Percentiles rank a stretch among this genome's conserved stretches.
Evolutionary conservation across 1,284 basidiomycete species (phyloP).

Genomic region (Wallemia hederae): DNA sequence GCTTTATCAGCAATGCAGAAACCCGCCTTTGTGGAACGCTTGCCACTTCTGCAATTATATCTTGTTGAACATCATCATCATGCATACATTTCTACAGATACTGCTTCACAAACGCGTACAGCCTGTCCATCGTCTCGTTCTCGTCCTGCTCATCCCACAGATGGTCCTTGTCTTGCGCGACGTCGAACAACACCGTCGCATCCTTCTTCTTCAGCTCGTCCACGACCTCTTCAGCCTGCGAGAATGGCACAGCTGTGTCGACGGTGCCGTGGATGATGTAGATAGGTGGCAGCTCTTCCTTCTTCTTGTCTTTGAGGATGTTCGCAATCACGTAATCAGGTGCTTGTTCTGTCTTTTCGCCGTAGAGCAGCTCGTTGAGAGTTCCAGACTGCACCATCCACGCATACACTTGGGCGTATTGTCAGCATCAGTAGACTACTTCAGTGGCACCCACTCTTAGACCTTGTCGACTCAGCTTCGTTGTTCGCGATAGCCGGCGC

Average conservation of each 20-base stretch:
- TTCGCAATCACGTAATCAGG: neutral
- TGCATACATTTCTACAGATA: neutral
- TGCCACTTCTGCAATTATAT: neutral
- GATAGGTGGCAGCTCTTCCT: neutral
- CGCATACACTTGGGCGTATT: neutral
- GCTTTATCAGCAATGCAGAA: too few species aligned
- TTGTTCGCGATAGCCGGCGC: neutral
- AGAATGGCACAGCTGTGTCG: constrained; percentile 2
- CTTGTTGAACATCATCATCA: neutral
- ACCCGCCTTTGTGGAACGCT: too few species aligned
- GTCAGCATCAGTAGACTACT: neutral
- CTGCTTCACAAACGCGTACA: constrained; percentile 3
- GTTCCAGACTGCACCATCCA: neutral
- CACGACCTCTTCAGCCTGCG: constrained; percentile 1
- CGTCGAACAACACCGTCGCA: neutral
- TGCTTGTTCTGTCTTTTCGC: neutral
- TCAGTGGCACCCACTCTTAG: neutral
- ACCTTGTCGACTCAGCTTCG: neutral
- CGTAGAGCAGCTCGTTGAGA: neutral
- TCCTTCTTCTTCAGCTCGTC: neutral
- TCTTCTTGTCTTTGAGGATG: neutral
- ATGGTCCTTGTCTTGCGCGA: constrained; percentile 2
- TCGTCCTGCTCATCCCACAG: constrained; percentile 1
- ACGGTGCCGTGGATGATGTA: constrained; percentile 2
- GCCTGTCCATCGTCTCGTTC: constrained; percentile 1